A percentile compares a stretch with the other conserved stretches of the same genome.
phyloP scores from a whole-genome alignment of 176 grass and related monocot genomes.

The Hyparrhenia diplandra region DNA sequence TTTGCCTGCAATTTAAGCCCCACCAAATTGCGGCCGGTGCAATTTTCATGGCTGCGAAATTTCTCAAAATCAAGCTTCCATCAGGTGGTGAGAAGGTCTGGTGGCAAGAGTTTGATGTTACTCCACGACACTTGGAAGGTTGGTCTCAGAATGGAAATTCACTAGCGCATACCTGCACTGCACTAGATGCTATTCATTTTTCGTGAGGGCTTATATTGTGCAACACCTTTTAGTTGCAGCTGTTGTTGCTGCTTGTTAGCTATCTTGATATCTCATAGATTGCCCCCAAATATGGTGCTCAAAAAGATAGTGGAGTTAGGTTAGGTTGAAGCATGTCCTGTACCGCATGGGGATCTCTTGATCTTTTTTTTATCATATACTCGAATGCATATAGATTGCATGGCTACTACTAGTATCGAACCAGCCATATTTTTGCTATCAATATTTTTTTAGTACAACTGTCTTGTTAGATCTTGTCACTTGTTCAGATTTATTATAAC shows the following conservation, averaged over 20 bases:
- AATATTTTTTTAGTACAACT: neutral
- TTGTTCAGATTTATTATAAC: neutral
- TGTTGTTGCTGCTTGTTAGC: neutral
- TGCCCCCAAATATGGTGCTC: neutral
- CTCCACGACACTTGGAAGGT: constrained; percentile 92
- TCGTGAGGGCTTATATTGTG: neutral
- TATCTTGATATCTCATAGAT: constrained; percentile 1
- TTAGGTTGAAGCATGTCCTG: neutral
- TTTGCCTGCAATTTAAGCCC: constrained; percentile 97
- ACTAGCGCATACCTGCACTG: constrained; percentile 11
- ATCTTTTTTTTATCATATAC: constrained; percentile 6
- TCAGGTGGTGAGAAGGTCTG: constrained; percentile 90
- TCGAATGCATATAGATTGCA: neutral
- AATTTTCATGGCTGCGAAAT: constrained; percentile 93
- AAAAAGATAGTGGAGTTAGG: constrained; percentile 17
- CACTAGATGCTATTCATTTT: constrained; percentile 19
- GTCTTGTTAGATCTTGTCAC: neutral
- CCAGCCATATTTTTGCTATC: neutral
- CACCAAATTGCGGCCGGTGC: constrained; percentile 94
- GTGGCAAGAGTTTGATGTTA: constrained; percentile 99
- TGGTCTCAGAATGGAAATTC: constrained; percentile 42
- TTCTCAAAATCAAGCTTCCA: constrained; percentile 98
- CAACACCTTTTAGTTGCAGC: neutral
- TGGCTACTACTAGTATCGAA: neutral
- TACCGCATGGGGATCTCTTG: neutral